These are phyloP conservation scores for Penicillium glabrum DNA, from an alignment of 2,329 filamentous ascomycete genomes.

Conservation along the genomic window DNA sequence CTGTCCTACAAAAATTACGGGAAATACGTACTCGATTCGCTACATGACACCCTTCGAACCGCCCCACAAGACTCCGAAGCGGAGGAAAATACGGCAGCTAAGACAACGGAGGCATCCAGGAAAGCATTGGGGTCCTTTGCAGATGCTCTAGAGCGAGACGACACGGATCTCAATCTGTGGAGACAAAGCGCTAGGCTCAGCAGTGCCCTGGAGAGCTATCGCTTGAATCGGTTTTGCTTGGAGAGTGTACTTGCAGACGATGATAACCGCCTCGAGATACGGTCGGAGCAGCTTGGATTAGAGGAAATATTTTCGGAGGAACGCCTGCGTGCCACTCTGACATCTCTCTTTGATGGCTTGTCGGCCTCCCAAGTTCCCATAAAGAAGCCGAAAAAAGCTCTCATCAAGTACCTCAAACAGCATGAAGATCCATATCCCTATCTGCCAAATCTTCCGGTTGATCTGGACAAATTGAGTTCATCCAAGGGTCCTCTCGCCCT, in stretches of 20 bases:
- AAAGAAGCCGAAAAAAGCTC: constrained; percentile 51
- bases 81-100: constrained; percentile 11
- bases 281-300: constrained; percentile 58
- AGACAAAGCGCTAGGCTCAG: constrained; percentile 60
- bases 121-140: constrained; percentile 56
- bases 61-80: constrained; percentile 14
- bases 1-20: constrained; percentile 94
- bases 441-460: constrained; percentile 37
- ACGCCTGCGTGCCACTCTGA: constrained; percentile 51
- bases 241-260: constrained; percentile 64
- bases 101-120: constrained; percentile 38
- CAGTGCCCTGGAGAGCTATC: constrained; percentile 57
- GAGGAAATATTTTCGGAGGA: constrained; percentile 56
- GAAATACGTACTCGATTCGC: constrained; percentile 80
- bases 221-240: constrained; percentile 61
- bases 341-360: constrained; percentile 55
- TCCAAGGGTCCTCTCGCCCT: constrained; percentile 38
- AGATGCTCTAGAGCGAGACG: constrained; percentile 64
- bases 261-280: constrained; percentile 55
- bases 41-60: constrained; percentile 52
- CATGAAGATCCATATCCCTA: constrained; percentile 56
- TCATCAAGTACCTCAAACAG: constrained; percentile 54
- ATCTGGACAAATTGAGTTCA: constrained; percentile 29
- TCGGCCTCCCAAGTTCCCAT: constrained; percentile 54
- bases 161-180: constrained; percentile 65